Base-by-base conservation (phyloP, 768 basidiomycete genomes). In the Tricholoma matsutake region DNA sequence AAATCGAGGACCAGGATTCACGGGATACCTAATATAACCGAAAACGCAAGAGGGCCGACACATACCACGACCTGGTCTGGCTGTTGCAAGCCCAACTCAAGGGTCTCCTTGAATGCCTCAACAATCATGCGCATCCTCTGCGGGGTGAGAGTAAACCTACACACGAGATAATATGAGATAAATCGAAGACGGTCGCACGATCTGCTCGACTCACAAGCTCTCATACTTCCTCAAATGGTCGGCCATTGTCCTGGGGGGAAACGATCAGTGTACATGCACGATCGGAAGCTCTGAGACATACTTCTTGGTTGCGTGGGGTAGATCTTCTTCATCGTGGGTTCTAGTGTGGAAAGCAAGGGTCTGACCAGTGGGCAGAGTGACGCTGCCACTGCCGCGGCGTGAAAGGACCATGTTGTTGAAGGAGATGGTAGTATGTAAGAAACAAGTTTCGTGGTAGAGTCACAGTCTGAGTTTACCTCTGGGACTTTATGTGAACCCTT, bases 51-150 rank as follows among this genome's bases (percentile, higher is more conserved):
- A 37, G 49, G 16, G 49, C 37, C 18, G 14, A 47, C 58, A 86
- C 94, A 67, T 73, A 96, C 96, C 75, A 98, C 95, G 37, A 90
- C 80, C 77, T 98, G 92, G 20, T 86, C 84, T 25, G 83, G 81
- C 74, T 96, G 89, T 65, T 89, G 79, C 54, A 99, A 78, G 13
- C 97, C 97, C 25, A 84, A 75, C 68, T 97, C 95, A 28, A 99
- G 83, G 1, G 91, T 86, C 52, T 98, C 96, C 71, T 93, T 87
- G 80, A 99, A 95, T 0, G 96, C 91, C 71, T 97, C 93, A 25
- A 96, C 94, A 69, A 98, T 97, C 86, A 96, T 96, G 53, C 94
- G 83, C 94, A 96, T 95, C 61, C 94, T 77, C 72, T 94, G 93
- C 14, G 93, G 91, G 7, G 92, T 94, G 65, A 95, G 73, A 11